A percentile compares a stretch with the other conserved stretches of the same genome.
Evolutionary conservation across 2,329 filamentous ascomycete species (phyloP).

Genomic region (Pyricularia grisea): DNA sequence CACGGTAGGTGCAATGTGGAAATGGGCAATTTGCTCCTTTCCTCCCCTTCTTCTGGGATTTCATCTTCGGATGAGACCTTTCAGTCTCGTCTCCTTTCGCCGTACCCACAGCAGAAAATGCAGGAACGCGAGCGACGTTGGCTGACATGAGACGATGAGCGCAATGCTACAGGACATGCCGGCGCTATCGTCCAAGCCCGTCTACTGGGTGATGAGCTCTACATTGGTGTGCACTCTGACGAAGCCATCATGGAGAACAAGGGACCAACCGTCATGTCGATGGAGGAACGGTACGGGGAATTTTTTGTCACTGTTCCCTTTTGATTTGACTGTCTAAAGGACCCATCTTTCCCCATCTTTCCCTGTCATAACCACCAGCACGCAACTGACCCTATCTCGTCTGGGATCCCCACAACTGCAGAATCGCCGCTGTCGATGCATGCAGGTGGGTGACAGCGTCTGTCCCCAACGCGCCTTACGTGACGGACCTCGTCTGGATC

Average conservation of each 20-base stretch:
- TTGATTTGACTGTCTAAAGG: constrained; percentile 6
- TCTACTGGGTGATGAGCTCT: constrained; percentile 78
- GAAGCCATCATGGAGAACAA: constrained; percentile 95
- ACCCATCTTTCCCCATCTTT: neutral
- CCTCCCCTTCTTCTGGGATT: neutral
- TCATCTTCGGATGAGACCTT: neutral
- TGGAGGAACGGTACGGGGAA: constrained; percentile 62
- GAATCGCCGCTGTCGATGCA: constrained; percentile 81
- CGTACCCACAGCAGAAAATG: neutral
- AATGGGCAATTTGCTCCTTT: neutral
- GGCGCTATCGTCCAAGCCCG: constrained; percentile 95
- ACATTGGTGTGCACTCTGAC: constrained; percentile 91
- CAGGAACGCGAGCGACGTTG: neutral
- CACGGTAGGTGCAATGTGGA: constrained; percentile 53
- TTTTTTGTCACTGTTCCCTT: neutral
- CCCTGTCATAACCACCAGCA: neutral
- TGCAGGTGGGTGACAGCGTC: constrained; percentile 90
- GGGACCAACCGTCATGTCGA: constrained; percentile 92
- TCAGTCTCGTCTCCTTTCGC: neutral
- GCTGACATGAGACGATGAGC: neutral
- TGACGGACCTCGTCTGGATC: constrained; percentile 89
- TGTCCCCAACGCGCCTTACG: constrained; percentile 81
- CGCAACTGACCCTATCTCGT: neutral
- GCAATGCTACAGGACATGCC: constrained; percentile 66
- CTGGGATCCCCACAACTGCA: constrained; percentile 23